These are phyloP conservation scores for Allantophomopsis lycopodina DNA, from an alignment of 2,329 filamentous ascomycete genomes.

Conservation along the genomic window DNA sequence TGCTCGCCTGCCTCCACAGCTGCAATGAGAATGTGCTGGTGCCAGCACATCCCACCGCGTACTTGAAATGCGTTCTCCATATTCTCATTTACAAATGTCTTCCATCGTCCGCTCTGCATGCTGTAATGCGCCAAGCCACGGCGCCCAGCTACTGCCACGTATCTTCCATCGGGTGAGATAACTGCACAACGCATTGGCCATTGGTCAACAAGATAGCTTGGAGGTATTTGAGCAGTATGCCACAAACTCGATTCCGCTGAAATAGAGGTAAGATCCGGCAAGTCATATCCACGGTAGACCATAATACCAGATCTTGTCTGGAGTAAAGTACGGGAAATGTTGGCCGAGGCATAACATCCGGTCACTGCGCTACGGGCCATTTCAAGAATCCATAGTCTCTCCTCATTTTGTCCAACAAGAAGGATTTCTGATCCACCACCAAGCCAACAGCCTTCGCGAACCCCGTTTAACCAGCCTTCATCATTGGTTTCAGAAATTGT, in stretches of 20 bases:
- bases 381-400: constrained; percentile 75
- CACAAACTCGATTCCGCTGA: constrained; percentile 89
- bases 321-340: constrained; percentile 77
- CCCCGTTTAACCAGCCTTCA: constrained; percentile 74
- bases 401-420: constrained; percentile 55
- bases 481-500: constrained; percentile 49
- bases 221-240: constrained; percentile 81
- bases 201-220: constrained; percentile 74
- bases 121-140: constrained; percentile 93
- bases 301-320: constrained; percentile 82
- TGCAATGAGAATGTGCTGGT: constrained; percentile 86
- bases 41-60: constrained; percentile 96
- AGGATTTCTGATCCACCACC: constrained; percentile 79
- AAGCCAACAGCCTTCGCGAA: constrained; percentile 71
- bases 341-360: constrained; percentile 82
- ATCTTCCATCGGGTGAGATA: constrained; percentile 83
- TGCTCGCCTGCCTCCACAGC: constrained; percentile 77
- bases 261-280: constrained; percentile 80
- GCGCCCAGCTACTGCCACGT: constrained; percentile 89
- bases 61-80: constrained; percentile 87
- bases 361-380: constrained; percentile 90
- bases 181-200: constrained; percentile 86
- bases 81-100: constrained; percentile 70
- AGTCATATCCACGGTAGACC: constrained; percentile 85
- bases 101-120: constrained; percentile 87